phyloP scores from a whole-genome alignment of 2,329 filamentous ascomycete species.

The Alternaria atra region DNA sequence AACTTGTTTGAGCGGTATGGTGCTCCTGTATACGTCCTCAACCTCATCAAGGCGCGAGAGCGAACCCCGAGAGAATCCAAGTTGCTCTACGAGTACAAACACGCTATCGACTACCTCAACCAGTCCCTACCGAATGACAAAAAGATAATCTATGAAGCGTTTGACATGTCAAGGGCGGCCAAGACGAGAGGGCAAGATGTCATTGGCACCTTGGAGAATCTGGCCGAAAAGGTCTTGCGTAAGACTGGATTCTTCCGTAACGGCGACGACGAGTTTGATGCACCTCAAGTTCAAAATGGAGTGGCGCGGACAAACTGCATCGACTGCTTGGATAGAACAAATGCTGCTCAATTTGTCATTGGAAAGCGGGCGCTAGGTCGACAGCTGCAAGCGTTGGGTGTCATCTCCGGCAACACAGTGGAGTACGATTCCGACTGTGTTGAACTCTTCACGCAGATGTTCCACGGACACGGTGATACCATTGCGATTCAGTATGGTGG shows the following conservation, averaged over 20 bases:
- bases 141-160: slow-evolving; percentile 92
- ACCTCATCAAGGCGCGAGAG: slow-evolving; percentile 86
- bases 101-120: slow-evolving; percentile 90
- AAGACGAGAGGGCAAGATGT: slow-evolving; percentile 93
- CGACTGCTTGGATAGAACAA: slow-evolving; percentile 95
- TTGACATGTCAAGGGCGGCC: slow-evolving; percentile 97
- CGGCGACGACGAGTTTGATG: slow-evolving; percentile 73
- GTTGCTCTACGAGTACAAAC: slow-evolving; percentile 84
- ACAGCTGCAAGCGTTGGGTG: slow-evolving; percentile 89
- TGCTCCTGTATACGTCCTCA: slow-evolving; percentile 88
- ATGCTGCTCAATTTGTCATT: slow-evolving; percentile 97
- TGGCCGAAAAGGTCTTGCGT: slow-evolving; percentile 85
- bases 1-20: slow-evolving; percentile 94
- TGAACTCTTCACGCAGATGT: slow-evolving; percentile 98
- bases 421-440: slow-evolving; percentile 96
- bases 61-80: slow-evolving; percentile 91
- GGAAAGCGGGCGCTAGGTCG: slow-evolving; percentile 92
- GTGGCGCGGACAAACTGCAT: slow-evolving; percentile 97
- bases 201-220: slow-evolving; percentile 87
- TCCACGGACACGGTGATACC: slow-evolving; percentile 93
- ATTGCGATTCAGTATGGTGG: slow-evolving; percentile 98
- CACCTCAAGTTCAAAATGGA: slow-evolving; percentile 82
- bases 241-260: slow-evolving; percentile 96
- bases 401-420: slow-evolving; percentile 79
- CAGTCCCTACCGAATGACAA: slow-evolving; percentile 86